Evolutionary conservation across 805 yeast genomes (phyloP).

Genomic region (Myxozyma kluyveri): DNA sequence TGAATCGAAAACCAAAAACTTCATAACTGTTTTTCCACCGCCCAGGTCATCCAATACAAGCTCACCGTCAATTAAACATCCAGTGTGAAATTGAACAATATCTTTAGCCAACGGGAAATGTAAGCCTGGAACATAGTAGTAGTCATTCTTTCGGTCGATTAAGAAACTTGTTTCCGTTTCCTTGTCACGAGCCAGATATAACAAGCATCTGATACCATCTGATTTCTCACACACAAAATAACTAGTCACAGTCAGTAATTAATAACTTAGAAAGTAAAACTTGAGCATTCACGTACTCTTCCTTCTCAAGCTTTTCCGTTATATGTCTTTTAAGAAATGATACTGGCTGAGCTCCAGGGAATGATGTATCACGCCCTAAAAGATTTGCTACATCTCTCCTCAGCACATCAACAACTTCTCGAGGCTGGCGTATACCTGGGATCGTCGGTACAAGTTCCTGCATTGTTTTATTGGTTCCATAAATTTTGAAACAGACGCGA

Average conservation of each 20-base stretch:
- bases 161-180: conserved; percentile 86
- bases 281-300: conserved; percentile 46
- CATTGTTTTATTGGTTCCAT: conserved; percentile 2
- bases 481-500: background rate
- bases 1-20: conserved; percentile 89
- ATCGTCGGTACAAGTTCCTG: conserved; percentile 60
- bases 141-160: conserved; percentile 86
- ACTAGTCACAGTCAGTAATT: conserved; percentile 19
- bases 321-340: conserved; percentile 79
- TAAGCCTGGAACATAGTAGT: conserved; percentile 68
- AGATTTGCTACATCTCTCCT: conserved; percentile 65
- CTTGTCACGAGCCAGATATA: conserved; percentile 61
- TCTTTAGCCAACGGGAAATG: conserved; percentile 67
- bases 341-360: conserved; percentile 87
- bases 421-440: conserved; percentile 80
- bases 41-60: conserved; percentile 61
- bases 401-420: conserved; percentile 64
- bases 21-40: conserved; percentile 55
- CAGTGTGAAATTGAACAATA: conserved; percentile 67
- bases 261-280: background rate
- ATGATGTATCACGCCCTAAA: conserved; percentile 53
- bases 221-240: conserved; percentile 94
- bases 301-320: conserved; percentile 53
- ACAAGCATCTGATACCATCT: conserved; percentile 84
- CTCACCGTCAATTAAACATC: conserved; percentile 92